These are phyloP conservation scores for Peronosclerospora sorghi DNA, from an alignment of 352 stramenopile genomes.

Conservation along the genomic window DNA sequence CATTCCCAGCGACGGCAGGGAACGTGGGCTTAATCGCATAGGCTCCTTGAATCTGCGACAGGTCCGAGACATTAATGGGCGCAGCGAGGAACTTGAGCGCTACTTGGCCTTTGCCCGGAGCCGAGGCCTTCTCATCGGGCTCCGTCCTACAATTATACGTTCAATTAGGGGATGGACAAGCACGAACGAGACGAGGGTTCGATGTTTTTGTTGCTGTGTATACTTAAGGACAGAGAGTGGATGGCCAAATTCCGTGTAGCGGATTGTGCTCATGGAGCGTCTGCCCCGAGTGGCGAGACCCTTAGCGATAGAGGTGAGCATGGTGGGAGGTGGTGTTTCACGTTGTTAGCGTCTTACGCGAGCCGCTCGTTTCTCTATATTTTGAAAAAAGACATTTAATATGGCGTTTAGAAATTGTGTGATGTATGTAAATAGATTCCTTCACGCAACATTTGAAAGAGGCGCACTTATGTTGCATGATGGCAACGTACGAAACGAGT, in stretches of 20 bases:
- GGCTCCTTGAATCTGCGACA: conserved; percentile 80
- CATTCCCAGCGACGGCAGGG: conserved; percentile 74
- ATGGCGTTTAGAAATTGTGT: not conserved
- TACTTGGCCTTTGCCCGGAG: conserved; percentile 48
- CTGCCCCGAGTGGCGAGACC: conserved; percentile 28
- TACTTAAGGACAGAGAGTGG: conserved; percentile 55
- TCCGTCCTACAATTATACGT: conserved; percentile 44
- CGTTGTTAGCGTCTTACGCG: not conserved
- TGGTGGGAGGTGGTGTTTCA: conserved; percentile 1
- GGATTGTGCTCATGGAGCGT: conserved; percentile 64
- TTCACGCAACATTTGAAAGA: not conserved
- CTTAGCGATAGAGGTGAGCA: conserved; percentile 58
- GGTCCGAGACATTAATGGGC: conserved; percentile 82
- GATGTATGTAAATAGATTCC: not conserved
- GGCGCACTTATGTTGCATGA: not conserved
- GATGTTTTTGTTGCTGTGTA: conserved; percentile 3
- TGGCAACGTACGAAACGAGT: too few relatives aligned
- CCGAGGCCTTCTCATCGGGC: conserved; percentile 45
- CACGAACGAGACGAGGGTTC: too few relatives aligned
- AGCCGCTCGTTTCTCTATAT: conserved; percentile 12
- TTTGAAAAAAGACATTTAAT: not conserved
- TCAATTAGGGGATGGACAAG: too few relatives aligned
- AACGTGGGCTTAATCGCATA: conserved; percentile 73
- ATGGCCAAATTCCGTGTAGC: conserved; percentile 66
- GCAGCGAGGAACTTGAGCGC: conserved; percentile 83